phyloP scores from a whole-genome alignment of 148 eudicot genomes.

The Dianthus caryophyllus region DNA sequence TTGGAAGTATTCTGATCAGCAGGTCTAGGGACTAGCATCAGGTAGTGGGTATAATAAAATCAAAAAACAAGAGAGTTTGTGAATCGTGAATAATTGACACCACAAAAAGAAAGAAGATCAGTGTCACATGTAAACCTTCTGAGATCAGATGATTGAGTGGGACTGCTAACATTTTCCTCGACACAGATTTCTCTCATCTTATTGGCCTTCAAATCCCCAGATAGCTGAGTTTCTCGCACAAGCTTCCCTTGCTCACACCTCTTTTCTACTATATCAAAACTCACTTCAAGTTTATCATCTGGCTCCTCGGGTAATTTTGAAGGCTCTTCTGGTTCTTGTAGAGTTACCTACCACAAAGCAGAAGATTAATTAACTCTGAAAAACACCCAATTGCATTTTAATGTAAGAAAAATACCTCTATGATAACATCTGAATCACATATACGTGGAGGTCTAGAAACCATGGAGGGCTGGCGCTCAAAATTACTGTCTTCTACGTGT shows the following conservation, averaged over 20 bases:
- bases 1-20: not conserved
- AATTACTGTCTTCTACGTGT: constrained; percentile 22
- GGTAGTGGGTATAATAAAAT: not conserved
- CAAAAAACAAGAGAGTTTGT: not conserved
- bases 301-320: constrained; percentile 13
- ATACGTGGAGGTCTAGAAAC: constrained; percentile 21
- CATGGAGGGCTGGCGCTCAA: constrained; percentile 30
- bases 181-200: not conserved
- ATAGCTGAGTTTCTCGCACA: not conserved
- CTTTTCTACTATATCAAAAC: not conserved
- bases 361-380: constrained; percentile 1
- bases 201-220: not conserved
- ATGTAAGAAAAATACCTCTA: constrained; percentile 21
- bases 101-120: not conserved
- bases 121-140: constrained; percentile 18
- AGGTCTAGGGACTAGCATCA: constrained; percentile 1
- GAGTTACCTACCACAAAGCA: constrained; percentile 20
- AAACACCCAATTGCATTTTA: not conserved
- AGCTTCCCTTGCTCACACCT: constrained; percentile 4
- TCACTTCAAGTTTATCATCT: constrained; percentile 11
- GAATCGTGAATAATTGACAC: not conserved
- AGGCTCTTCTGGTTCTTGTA: constrained; percentile 20
- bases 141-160: constrained; percentile 20
- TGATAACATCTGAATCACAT: constrained; percentile 26
- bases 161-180: constrained; percentile 14